Evolutionary conservation across 1,284 basidiomycete genomes (phyloP).

Genomic region (Coniferiporia weirii): DNA sequence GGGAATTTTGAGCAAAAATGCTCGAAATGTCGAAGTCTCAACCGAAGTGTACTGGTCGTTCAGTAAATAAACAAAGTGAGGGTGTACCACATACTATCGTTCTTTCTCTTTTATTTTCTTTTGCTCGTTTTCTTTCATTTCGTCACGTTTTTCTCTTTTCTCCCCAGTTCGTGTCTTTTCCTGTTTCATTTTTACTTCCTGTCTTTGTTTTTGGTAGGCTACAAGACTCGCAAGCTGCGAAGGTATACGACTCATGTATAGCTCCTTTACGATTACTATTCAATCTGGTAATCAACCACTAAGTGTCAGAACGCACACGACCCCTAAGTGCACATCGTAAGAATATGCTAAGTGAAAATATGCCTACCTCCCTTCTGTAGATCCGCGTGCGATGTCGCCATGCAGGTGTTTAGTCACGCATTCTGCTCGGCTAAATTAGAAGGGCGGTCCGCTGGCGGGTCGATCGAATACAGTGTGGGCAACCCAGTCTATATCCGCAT

Average conservation of each 20-base stretch:
- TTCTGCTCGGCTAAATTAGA: too few relatives aligned
- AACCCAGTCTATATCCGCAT: not conserved
- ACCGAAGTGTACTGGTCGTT: not conserved
- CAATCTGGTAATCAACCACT: too few relatives aligned
- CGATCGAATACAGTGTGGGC: not conserved
- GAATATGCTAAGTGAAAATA: too few relatives aligned
- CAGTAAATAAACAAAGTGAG: slow-evolving; percentile 1
- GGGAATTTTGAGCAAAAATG: too few relatives aligned
- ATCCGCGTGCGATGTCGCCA: too few relatives aligned
- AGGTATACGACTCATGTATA: slow-evolving; percentile 5
- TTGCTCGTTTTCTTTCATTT: not conserved
- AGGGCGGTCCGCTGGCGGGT: not conserved
- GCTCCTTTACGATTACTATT: not conserved
- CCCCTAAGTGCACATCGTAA: too few relatives aligned
- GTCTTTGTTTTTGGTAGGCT: not conserved
- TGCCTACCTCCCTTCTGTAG: too few relatives aligned
- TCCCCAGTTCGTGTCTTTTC: not conserved
- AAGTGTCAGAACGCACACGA: too few relatives aligned
- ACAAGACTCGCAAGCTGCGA: not conserved
- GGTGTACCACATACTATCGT: slow-evolving; percentile 1
- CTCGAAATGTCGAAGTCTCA: too few relatives aligned
- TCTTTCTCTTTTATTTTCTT: not conserved
- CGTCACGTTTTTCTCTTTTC: not conserved
- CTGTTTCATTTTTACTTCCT: not conserved
- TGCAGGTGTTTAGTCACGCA: too few relatives aligned